Percentiles rank a stretch among this genome's conserved stretches.
Conservation (phyloP, 495 filamentous ascomycete species). For the Lepraria neglecta region DNA sequence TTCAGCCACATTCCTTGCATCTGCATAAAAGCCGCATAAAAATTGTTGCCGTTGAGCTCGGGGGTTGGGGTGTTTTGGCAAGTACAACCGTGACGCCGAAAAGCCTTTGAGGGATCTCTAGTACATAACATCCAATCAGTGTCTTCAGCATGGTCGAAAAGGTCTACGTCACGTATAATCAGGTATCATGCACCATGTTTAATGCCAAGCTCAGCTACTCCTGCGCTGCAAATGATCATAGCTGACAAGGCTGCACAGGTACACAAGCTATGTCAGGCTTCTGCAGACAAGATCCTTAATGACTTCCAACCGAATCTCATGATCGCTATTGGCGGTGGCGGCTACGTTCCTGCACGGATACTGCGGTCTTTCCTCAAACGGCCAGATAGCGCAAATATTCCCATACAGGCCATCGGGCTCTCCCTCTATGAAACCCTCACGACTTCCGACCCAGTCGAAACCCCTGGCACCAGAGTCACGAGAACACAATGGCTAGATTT, state of each 20-base stretch:
- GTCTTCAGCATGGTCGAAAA: conserved; percentile 69
- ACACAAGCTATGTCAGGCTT: conserved; percentile 89
- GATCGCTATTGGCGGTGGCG: conserved; percentile 96
- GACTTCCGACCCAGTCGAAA: conserved; percentile 56
- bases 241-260: conserved; percentile 50
- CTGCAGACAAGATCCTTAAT: conserved; percentile 72
- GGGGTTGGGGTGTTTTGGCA: neutral
- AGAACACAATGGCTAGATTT: conserved; percentile 98
- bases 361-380: conserved; percentile 96
- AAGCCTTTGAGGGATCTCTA: neutral
- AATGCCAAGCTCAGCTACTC: neutral
- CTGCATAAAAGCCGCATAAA: conserved; percentile 1
- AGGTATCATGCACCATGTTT: conserved; percentile 46
- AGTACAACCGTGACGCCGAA: neutral
- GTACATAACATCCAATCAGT: neutral
- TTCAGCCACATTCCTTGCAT: conserved; percentile 7
- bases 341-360: conserved; percentile 95
- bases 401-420: conserved; percentile 97
- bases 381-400: conserved; percentile 83
- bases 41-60: too few species aligned
- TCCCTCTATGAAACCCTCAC: conserved; percentile 89
- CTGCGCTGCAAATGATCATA: neutral
- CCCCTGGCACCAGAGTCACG: conserved; percentile 85
- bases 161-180: conserved; percentile 90
- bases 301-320: conserved; percentile 89